A percentile compares a stretch with the other conserved stretches of the same genome.
phyloP scores from a whole-genome alignment of 2,329 filamentous ascomycete species.

The Stachybotrys echinatus region DNA sequence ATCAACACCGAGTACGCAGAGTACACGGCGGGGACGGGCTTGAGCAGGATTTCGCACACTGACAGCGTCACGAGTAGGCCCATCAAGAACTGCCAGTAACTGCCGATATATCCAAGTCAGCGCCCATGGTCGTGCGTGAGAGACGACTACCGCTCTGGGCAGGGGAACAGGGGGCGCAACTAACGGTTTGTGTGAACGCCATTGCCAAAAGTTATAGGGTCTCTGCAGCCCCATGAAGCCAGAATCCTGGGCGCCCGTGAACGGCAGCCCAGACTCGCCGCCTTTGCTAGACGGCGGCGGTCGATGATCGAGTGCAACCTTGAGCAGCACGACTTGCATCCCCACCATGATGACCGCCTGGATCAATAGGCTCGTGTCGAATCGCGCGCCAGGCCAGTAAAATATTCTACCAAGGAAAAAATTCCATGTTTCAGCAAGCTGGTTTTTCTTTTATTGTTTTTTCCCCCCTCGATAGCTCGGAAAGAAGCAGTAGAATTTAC shows the following conservation, averaged over 20 bases:
- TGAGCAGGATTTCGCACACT: conserved; percentile 62
- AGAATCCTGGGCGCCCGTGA: conserved; percentile 44
- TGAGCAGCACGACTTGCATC: conserved; percentile 59
- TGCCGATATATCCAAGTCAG: conserved; percentile 19
- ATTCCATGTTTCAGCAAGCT: conserved; percentile 16
- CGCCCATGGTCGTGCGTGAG: neutral
- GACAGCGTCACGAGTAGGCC: conserved; percentile 60
- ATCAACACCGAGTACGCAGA: conserved; percentile 60
- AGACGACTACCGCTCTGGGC: neutral
- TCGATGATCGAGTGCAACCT: conserved; percentile 65
- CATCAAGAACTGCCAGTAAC: conserved; percentile 73
- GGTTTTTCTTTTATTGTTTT: no score
- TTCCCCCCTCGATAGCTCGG: neutral
- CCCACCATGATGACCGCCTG: conserved; percentile 62
- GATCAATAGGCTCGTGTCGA: conserved; percentile 57
- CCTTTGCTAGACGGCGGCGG: conserved; percentile 54
- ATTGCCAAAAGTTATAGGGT: conserved; percentile 80
- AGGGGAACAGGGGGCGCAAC: conserved; percentile 17
- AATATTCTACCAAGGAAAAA: conserved; percentile 47
- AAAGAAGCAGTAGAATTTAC: conserved; percentile 28
- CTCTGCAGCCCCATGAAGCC: conserved; percentile 37
- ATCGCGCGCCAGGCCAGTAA: conserved; percentile 63
- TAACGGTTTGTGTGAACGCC: conserved; percentile 64
- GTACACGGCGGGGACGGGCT: conserved; percentile 53
- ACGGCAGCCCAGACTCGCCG: conserved; percentile 56